phyloP scores from a whole-genome alignment of 2,329 filamentous ascomycete genomes.

The Colletotrichum tabaci region DNA sequence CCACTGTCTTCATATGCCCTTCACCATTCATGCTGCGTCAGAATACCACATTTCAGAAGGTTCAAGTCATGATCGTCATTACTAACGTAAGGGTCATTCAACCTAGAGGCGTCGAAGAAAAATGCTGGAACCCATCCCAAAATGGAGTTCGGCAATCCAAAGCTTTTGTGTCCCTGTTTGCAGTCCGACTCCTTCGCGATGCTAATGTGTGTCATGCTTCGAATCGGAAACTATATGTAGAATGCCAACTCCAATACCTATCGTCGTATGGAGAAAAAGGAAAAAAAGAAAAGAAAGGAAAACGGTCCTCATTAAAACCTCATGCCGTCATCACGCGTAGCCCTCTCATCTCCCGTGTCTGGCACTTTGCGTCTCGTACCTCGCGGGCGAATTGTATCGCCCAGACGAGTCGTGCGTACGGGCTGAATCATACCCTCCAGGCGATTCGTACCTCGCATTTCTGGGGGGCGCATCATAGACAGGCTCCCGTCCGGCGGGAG shows the following conservation, averaged over 20 bases:
- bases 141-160: constrained; percentile 20
- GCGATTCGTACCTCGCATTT: constrained; percentile 31
- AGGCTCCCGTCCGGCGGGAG: constrained; percentile 39
- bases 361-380: constrained; percentile 25
- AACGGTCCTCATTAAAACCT: neutral
- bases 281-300: neutral
- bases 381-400: constrained; percentile 32
- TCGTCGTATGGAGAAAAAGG: neutral
- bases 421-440: constrained; percentile 29
- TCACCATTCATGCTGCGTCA: neutral
- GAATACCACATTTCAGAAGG: neutral
- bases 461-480: constrained; percentile 30
- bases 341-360: constrained; percentile 22
- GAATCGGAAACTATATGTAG: constrained; percentile 10
- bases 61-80: constrained; percentile 35
- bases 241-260: neutral
- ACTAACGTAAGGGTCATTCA: constrained; percentile 27
- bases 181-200: constrained; percentile 32
- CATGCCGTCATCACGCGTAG: constrained; percentile 13
- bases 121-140: neutral
- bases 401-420: constrained; percentile 27
- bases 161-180: constrained; percentile 11
- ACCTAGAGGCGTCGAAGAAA: constrained; percentile 27
- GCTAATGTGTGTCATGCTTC: constrained; percentile 21
- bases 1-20: too few species aligned